These are phyloP conservation scores for Termitomyces eurrhizus DNA, from an alignment of 768 basidiomycete species.

Conservation along the genomic window DNA sequence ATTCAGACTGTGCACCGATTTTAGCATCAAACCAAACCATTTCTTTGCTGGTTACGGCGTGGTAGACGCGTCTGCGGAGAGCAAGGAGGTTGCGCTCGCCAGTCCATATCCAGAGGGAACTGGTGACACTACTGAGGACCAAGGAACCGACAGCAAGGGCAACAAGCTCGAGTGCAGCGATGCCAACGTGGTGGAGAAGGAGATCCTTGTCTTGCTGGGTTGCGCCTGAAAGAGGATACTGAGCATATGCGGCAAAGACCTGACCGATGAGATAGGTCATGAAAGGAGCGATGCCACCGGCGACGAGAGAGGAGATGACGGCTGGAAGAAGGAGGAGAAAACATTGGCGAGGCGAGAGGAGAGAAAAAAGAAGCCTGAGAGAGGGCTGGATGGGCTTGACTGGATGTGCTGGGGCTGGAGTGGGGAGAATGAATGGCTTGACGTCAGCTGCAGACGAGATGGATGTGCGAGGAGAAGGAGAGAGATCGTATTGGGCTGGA, in stretches of 20 bases:
- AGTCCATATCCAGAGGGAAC: conserved; percentile 80
- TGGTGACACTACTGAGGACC: conserved; percentile 68
- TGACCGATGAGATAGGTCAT: conserved; percentile 84
- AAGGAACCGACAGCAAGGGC: conserved; percentile 65
- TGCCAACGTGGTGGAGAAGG: conserved; percentile 54
- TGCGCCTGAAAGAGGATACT: conserved; percentile 35
- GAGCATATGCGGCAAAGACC: conserved; percentile 71
- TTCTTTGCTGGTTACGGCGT: conserved; percentile 59
- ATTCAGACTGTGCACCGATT: conserved; percentile 52
- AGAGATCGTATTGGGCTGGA: conserved; percentile 11
- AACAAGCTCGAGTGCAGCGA: conserved; percentile 62
- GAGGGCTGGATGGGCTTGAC: conserved; percentile 21
- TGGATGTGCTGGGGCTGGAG: background rate
- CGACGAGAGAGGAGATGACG: conserved; percentile 52
- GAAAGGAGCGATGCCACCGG: conserved; percentile 76
- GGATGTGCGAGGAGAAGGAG: conserved; percentile 16
- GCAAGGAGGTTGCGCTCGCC: conserved; percentile 77
- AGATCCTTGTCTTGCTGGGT: conserved; percentile 38
- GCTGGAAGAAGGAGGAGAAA: conserved; percentile 64
- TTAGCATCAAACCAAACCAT: conserved; percentile 92
- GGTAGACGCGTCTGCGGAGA: conserved; percentile 66
- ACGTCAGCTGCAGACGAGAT: conserved; percentile 9
- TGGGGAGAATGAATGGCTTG: conserved; percentile 9
- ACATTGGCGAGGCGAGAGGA: conserved; percentile 54
- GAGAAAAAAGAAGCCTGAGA: conserved; percentile 54